Evolutionary conservation across 2,329 filamentous ascomycete species (phyloP), one percentile per base, ranked within the genome.

Genomic region (Calonectria pseudoreteaudii): DNA sequence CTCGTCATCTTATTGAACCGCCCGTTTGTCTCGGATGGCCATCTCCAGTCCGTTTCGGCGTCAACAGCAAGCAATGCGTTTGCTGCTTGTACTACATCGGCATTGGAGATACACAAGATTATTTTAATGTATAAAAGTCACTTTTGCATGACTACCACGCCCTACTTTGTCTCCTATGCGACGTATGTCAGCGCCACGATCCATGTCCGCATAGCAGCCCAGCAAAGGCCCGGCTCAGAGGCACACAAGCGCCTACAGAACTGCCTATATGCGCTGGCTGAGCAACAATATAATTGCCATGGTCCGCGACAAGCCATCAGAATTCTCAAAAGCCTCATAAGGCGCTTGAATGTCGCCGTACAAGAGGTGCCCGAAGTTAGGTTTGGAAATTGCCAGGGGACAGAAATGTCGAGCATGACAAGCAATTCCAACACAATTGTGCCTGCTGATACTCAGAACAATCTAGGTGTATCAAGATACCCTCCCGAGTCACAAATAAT

Each of bases 101-200:
- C 88, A 0, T 78, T 82, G 16, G 82, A 85, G 7, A 88, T 88
- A 3, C 84, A 86, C 8, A 77, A 82, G 1, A 77, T 89, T 0
- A 72, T 90, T 0, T 82, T 83, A 28, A 76, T 82, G 4, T 89
- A 89, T 56, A 82, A 85, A 14, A 80, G 81, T 18, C 78, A 83
- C 0, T 90, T 86, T 49, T 87, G 85, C 1, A 83, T 89, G 1
- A 80, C 81, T 16, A 80, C 84, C 10, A 86, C 88, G 0, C 88
- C 89, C 0, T 90, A 90, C 62, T 80, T 90, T 1, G 83, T 90
- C 20, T 88, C 87, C 0, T 91, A 91, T 74, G 87, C 89, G 0
- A 89, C 87, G 0, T 91, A 90, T 70, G 87, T 89, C 0, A 85
- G 85, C 11, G 88, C 87, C 0, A 90, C 88, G 0, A 89, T 90